phyloP scores from a whole-genome alignment of 2,329 filamentous ascomycete species.

The Talaromyces sp. region DNA sequence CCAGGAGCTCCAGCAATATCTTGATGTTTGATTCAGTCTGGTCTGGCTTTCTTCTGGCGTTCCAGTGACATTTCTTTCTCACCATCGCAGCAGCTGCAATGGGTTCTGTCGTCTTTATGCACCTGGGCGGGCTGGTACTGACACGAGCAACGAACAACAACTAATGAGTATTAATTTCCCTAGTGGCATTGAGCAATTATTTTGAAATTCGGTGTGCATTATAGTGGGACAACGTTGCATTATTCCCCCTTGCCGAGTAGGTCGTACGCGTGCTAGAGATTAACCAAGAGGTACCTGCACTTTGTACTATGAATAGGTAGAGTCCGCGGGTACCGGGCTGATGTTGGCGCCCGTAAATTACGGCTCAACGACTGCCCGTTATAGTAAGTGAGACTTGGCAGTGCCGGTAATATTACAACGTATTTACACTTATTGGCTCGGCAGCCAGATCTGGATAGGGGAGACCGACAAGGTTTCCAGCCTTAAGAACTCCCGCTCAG shows the following conservation, averaged over 20 bases:
- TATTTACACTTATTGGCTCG: not conserved
- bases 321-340: too few relatives aligned
- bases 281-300: too few relatives aligned
- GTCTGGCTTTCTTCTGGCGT: too few relatives aligned
- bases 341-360: not conserved
- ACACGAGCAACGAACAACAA: conserved; percentile 15
- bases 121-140: conserved; percentile 6
- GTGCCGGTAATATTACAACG: not conserved
- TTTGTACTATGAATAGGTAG: too few relatives aligned
- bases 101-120: not conserved
- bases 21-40: too few relatives aligned
- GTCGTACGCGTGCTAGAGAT: not conserved
- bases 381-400: not conserved
- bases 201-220: not conserved
- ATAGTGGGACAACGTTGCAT: not conserved
- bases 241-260: not conserved
- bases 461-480: too few relatives aligned
- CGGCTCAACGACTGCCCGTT: not conserved
- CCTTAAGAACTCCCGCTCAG: too few relatives aligned
- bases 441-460: not conserved
- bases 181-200: not conserved
- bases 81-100: not conserved
- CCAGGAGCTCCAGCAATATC: too few relatives aligned
- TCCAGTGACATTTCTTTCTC: not conserved
- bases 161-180: conserved; percentile 7